Evolutionary conservation across 768 basidiomycete genomes (phyloP), one percentile per base, ranked within the genome.

Genomic region (Pholiota microspora): DNA sequence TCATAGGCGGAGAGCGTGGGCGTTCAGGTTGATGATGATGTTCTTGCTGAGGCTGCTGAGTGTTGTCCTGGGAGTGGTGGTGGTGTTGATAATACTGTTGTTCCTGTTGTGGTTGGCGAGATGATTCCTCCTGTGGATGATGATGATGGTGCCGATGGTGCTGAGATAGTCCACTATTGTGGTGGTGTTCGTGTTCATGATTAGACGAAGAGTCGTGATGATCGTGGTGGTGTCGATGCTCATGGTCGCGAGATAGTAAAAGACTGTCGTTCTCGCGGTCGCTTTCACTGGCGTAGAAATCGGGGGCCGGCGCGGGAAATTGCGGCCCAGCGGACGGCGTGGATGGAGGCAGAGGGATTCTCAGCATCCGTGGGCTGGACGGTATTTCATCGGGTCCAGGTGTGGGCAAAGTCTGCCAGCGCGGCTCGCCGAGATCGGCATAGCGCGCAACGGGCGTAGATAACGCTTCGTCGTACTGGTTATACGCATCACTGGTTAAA

Each of bases 311-410:
- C 31, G 57, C 51, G 18, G 55, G 56, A 29, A 65, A 59, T 36
- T 55, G 59, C 28, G 61, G 58, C 42, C 58, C 46, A 45, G 69
- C 66, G 15, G 71, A 73, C 16, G 78, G 76, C 2, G 75, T 76
- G 9, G 70, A 62, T 21, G 84, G 85, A 45, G 29, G 29, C 29
- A 87, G 76, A 44, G 84, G 75, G 52, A 80, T 63, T 7, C 73
- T 50, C 10, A 68, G 75, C n/a, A 75, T 62, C 32, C 77, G 76
- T 15, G 88, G 88, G 54, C 85, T 79, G 44, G 83, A 73, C 25
- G 88, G 88, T 12, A 85, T 44, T 61, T 89, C 85, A 58, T 82
- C 60, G 1, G 80, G 78, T 12, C 75, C 81, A 24, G 86, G 86
- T 5, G 88, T 86, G 31, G 84, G 80, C 13, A 82, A 67, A 8